phyloP scores from a whole-genome alignment of 2,329 filamentous ascomycete genomes.

The Fusarium anguioides region DNA sequence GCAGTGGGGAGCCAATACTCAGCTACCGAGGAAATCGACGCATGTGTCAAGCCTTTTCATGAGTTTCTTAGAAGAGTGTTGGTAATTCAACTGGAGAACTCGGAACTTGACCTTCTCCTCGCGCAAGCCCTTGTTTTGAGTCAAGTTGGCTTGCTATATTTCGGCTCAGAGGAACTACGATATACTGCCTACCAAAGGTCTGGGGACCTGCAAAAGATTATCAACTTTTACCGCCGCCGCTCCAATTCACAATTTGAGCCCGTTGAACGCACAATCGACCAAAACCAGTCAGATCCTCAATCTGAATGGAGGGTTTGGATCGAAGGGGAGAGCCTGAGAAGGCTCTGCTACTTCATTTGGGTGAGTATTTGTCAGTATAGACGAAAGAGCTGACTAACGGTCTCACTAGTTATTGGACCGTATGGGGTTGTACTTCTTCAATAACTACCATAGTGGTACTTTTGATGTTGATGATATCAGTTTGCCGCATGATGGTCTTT shows the following conservation, averaged over 20 bases:
- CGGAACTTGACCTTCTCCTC: neutral
- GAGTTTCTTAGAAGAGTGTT: conserved; percentile 39
- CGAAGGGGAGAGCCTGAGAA: conserved; percentile 1
- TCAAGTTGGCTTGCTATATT: conserved; percentile 20
- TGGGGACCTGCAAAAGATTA: neutral
- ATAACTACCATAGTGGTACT: neutral
- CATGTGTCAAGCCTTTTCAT: conserved; percentile 38
- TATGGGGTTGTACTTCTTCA: conserved; percentile 11
- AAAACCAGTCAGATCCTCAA: no score
- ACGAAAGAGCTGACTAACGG: no score
- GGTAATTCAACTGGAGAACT: conserved; percentile 1
- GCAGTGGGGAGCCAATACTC: conserved; percentile 43
- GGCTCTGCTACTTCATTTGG: conserved; percentile 19
- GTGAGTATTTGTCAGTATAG: no score
- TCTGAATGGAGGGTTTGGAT: conserved; percentile 7
- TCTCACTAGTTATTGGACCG: neutral
- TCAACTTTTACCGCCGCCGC: neutral
- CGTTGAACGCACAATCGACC: no score
- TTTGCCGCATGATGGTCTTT: conserved; percentile 24
- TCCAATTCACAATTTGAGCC: no score
- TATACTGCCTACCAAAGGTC: neutral
- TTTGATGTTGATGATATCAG: neutral
- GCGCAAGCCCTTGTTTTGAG: conserved; percentile 29
- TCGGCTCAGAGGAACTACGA: neutral
- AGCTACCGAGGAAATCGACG: conserved; percentile 32